Evolutionary conservation across 1,139 yeast species (phyloP).

Genomic region (Meyerozyma guilliermondii): DNA sequence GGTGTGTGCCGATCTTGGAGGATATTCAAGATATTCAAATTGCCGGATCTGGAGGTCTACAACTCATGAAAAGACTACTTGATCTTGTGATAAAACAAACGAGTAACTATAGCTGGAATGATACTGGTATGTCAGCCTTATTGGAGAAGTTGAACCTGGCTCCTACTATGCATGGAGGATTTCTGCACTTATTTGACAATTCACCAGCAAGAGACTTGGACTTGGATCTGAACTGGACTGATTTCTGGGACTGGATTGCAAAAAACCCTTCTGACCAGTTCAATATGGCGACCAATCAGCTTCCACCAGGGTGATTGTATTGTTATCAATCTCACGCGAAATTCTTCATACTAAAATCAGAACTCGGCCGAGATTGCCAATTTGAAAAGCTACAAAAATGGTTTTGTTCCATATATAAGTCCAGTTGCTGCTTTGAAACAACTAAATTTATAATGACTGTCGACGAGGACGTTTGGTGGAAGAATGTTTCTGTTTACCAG

Average conservation of each 20-base stretch:
- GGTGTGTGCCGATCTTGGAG: neutral
- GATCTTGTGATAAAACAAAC: neutral
- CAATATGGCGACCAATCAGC: too few relatives aligned
- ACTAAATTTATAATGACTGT: neutral
- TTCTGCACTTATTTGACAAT: neutral
- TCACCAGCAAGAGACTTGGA: neutral
- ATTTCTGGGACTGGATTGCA: neutral
- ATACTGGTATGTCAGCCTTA: neutral
- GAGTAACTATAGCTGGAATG: neutral
- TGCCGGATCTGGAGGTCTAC: neutral
- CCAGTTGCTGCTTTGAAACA: too few relatives aligned
- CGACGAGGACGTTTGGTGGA: constrained; percentile 9
- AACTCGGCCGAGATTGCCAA: neutral
- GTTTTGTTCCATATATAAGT: too few relatives aligned
- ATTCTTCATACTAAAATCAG: neutral
- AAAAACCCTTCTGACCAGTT: neutral
- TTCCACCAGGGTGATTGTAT: too few relatives aligned
- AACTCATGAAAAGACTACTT: neutral
- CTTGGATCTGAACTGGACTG: neutral
- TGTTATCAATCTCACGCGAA: neutral
- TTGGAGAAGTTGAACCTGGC: neutral
- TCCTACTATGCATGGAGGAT: neutral
- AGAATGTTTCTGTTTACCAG: constrained; percentile 13
- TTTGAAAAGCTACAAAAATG: too few relatives aligned
- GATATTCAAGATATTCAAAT: neutral